phyloP scores from a whole-genome alignment of 176 grass and related monocot genomes.

The Stipa capillata region DNA sequence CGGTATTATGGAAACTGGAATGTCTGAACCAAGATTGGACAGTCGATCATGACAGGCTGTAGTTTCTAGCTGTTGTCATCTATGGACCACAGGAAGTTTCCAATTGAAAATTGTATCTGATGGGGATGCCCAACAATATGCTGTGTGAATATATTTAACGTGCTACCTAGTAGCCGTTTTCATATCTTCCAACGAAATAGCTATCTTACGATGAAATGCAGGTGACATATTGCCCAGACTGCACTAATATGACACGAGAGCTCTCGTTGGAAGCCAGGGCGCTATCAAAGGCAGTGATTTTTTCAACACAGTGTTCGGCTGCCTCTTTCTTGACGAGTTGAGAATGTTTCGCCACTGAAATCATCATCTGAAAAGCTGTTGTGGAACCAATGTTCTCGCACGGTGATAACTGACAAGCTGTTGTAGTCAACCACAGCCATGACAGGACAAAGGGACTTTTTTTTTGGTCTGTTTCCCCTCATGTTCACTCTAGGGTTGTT shows the following conservation, averaged over 20 bases:
- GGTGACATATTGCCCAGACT: constrained; percentile 96
- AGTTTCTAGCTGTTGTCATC: neutral
- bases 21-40: neutral
- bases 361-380: neutral
- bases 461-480: no score
- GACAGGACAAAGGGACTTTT: no score
- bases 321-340: constrained; percentile 72
- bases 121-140: neutral
- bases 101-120: neutral
- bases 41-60: neutral
- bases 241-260: constrained; percentile 68
- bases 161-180: no score
- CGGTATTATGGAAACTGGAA: neutral
- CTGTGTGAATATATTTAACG: no score
- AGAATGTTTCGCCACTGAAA: constrained; percentile 52
- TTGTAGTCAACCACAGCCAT: neutral
- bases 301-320: constrained; percentile 80
- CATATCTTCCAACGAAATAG: neutral
- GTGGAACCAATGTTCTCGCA: neutral
- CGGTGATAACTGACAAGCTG: neutral
- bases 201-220: constrained; percentile 24
- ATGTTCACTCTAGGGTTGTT: no score
- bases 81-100: neutral
- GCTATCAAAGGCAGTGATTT: constrained; percentile 59
- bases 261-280: constrained; percentile 26